A percentile compares a stretch with the other conserved stretches of the same genome.
Conservation (phyloP, 73 alveolate genomes). For the Paramecium tetraurelia region DNA sequence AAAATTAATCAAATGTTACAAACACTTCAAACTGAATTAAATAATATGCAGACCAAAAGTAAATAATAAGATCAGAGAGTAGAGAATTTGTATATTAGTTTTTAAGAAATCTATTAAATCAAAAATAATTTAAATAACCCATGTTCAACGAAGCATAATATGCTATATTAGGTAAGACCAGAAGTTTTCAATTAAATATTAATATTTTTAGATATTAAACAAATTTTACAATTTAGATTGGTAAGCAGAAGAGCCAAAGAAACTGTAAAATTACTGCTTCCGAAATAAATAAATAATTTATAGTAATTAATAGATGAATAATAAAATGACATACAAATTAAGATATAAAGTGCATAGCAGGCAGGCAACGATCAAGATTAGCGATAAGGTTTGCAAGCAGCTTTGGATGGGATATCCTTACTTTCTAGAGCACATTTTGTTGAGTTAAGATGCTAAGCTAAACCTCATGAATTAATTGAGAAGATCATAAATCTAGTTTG, state of each 20-base stretch:
- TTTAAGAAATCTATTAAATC: background rate
- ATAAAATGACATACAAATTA: background rate
- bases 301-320: background rate
- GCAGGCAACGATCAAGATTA: background rate
- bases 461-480: background rate
- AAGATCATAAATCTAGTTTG: background rate
- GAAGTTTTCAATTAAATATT: background rate
- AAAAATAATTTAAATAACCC: background rate
- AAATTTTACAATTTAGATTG: background rate
- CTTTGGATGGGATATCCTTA: background rate
- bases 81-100: background rate
- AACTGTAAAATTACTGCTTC: background rate
- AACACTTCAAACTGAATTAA: background rate
- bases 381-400: background rate
- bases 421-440: background rate
- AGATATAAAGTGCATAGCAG: background rate
- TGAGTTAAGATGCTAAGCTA: background rate
- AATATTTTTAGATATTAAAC: background rate
- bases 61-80: background rate
- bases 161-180: background rate
- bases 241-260: background rate
- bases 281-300: background rate
- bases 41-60: background rate
- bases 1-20: no score
- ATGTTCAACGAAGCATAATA: background rate